Evolutionary conservation across 306 rosid species (phyloP).

Genomic region (Gastrolobium bilobum): DNA sequence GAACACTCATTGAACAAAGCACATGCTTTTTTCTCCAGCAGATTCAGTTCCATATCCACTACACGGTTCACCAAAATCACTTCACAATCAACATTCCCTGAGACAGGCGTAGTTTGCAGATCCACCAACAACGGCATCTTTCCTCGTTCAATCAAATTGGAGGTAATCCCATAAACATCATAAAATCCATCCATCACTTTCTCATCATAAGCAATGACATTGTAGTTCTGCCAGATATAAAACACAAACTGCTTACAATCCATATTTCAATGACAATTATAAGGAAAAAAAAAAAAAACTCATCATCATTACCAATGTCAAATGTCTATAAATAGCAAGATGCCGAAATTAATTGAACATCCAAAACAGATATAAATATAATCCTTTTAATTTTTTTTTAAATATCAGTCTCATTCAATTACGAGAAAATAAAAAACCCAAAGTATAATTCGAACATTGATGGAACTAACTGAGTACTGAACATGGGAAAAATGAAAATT

Average conservation of each 20-base stretch:
- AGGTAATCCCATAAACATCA: conserved; percentile 78
- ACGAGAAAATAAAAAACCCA: conserved; percentile 5
- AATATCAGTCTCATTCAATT: neutral
- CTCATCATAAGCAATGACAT: conserved; percentile 84
- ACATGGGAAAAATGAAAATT: conserved; percentile 13
- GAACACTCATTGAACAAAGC: conserved; percentile 60
- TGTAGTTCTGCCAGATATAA: conserved; percentile 79
- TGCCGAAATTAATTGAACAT: conserved; percentile 16
- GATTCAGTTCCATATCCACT: conserved; percentile 75
- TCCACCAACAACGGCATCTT: conserved; percentile 93
- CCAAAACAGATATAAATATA: conserved; percentile 16
- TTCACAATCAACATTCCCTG: conserved; percentile 77
- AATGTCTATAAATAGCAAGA: conserved; percentile 32
- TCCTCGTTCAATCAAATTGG: conserved; percentile 75
- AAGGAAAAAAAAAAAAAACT: conserved; percentile 8
- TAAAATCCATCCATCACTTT: conserved; percentile 96
- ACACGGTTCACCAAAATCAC: conserved; percentile 82
- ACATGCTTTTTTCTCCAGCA: conserved; percentile 74
- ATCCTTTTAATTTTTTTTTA: neutral
- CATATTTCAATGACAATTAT: conserved; percentile 9
- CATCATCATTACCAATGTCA: conserved; percentile 29
- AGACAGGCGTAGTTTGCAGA: conserved; percentile 67
- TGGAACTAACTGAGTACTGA: neutral
- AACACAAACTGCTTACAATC: conserved; percentile 46
- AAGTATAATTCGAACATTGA: conserved; percentile 34